Conservation (phyloP, 345 rosid genomes). For the Acer negundo region DNA sequence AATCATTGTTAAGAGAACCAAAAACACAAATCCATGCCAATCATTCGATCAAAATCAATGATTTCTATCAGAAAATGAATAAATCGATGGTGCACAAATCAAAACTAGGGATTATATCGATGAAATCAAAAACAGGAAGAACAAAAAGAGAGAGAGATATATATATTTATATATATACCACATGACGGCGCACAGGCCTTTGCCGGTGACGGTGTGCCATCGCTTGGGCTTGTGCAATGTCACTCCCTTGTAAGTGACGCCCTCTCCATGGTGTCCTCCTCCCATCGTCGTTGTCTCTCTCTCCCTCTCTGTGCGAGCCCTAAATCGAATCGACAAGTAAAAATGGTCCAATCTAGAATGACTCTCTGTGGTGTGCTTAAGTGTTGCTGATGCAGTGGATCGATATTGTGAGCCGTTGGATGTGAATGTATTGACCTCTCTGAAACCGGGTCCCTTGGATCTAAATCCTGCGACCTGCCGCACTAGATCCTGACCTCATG, state of each 20-base stretch:
- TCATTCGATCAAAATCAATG: slow-evolving; percentile 2
- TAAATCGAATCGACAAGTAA: neutral
- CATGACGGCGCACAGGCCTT: slow-evolving; percentile 89
- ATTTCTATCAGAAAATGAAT: neutral
- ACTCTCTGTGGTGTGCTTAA: neutral
- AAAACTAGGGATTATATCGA: neutral
- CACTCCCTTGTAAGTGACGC: slow-evolving; percentile 69
- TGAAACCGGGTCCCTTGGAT: neutral
- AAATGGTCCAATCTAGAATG: slow-evolving; percentile 3
- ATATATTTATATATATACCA: slow-evolving; percentile 42
- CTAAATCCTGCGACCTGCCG: neutral
- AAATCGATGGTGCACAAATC: neutral
- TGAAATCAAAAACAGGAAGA: neutral
- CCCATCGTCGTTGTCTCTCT: slow-evolving; percentile 45
- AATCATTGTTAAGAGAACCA: neutral
- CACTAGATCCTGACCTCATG: neutral
- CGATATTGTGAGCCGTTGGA: neutral
- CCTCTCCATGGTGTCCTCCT: slow-evolving; percentile 75
- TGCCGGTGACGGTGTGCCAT: slow-evolving; percentile 87
- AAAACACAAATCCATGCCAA: neutral
- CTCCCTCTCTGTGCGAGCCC: slow-evolving; percentile 32
- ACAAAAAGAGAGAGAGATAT: neutral
- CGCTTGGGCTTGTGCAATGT: slow-evolving; percentile 77
- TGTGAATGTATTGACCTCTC: neutral
- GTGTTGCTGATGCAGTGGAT: neutral